Base-by-base conservation (phyloP, 192 early-diverging fungal species). In the Globomyces pollinis-pini region DNA sequence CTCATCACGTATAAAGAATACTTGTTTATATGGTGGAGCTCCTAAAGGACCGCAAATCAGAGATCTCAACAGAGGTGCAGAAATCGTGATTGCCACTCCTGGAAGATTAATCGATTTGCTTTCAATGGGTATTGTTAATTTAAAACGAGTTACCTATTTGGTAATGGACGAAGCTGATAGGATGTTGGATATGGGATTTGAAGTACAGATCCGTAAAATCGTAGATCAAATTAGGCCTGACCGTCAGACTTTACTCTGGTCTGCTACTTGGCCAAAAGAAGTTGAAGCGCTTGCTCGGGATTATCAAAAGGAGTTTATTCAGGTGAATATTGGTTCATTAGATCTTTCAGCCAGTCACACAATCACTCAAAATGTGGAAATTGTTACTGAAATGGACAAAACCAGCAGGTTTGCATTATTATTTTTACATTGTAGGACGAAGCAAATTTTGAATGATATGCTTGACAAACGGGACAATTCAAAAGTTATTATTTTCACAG, bases 161-260 rank as follows among this genome's bases (percentile, higher is more conserved):
- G 96, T 99, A 33, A 78, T 99, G 57, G 95, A 98, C 77, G 94
- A 98, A 68, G 95, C 95, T n/a, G 95, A 98, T 72, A 85, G 93
- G 50, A 96, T 96, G 95, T 72, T 98, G 57, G 95, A 98, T 69
- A 96, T 98, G 94, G 94, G 96, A 61, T 96, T 96, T 65, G 96
- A 98, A 75, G 91, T 91, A 41, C 94, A 98, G 70, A 94, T 98
- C 67, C 86, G 94, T 59, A 91, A 92, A 68, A 96, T 98, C 61
- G 91, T 99, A 9, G 91, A 93, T 53, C 57, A 70, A 63, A 96
- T 96, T 70, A 84, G 93, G 2, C 94, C 93, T 31, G 94, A 99
- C 61, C 79, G 96, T 58, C 96, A 99, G 69, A 99, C 94, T 18
- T 82, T 99, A 42, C 94, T 99, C 91, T 99, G 93, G 91, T 92